Evolutionary conservation across 345 rosid genomes (phyloP), one percentile per base, ranked within the genome.

Genomic region (Erysimum cheiranthoides): DNA sequence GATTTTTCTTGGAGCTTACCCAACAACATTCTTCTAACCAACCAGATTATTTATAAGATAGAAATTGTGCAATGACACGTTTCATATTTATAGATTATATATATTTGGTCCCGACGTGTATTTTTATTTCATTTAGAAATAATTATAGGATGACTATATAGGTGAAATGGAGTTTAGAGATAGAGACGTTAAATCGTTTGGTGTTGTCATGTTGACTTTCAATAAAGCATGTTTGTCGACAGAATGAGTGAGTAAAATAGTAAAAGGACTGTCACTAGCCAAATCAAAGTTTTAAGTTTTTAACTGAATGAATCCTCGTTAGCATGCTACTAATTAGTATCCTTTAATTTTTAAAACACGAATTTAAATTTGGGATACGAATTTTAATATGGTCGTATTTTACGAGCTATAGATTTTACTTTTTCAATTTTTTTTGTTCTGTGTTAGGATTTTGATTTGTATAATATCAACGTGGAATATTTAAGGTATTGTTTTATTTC

Each of bases 1-100:
- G n/a, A n/a, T n/a, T n/a, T n/a, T n/a, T n/a, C n/a, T n/a, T n/a
- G n/a, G n/a, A n/a, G n/a, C n/a, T n/a, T n/a, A n/a, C n/a, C n/a
- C n/a, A n/a, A n/a, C n/a, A n/a, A n/a, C n/a, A n/a, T 58, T 75
- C 61, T 66, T 68, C 62, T 68, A 13, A 68, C 74, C 61, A 75
- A 59, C 79, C 34, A 47, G 12, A 47, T 59, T 66, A 66, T 66
- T 45, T 66, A 66, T 66, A 34, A 63, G 34, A 39, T 52, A 27
- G 11, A 62, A 65, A 53, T 5, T 53, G 25, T 73, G 47, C 30
- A 25, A 12, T 46, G 56, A 58, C 78, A 75, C 49, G 78, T 59
- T 46, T 58, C 78, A 6, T 57, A 60, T 28, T 25, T 18, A 27
- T 47, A 38, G 17, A 27, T 56, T 57, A 39, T 54, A 12, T 13